Evolutionary conservation across 2,329 filamentous ascomycete species (phyloP), one percentile per base, ranked within the genome.

Genomic region (Penicillium sp.): DNA sequence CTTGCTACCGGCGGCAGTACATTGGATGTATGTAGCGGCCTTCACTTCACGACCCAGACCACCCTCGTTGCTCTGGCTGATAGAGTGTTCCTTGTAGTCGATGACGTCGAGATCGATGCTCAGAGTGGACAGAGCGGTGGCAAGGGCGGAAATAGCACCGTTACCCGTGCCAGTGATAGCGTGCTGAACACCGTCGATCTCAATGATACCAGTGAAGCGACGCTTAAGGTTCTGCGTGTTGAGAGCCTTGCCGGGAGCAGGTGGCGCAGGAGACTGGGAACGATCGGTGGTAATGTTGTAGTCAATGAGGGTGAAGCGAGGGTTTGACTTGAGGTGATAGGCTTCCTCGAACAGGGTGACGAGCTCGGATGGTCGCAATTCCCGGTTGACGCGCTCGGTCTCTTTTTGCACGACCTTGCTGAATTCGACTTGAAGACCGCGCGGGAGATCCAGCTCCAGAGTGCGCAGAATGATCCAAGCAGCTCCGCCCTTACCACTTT

Each of bases 41-140:
- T 96, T 96, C 67, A 94, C 92, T 63, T 92, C 87, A 59, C 87
- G 86, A 63, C 91, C 92, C 55, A 84, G 83, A 66, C 92, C 92
- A 68, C 52, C 52, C n/a, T 35, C 37, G 4, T 54, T 54, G 52
- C 52, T 54, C 38, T 54, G 52, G 52, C 52, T 54, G 26, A 98
- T 93, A 30, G 93, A 90, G 79, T 98, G 94, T 78, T 98, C 95
- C 82, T 96, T 97, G 83, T 98, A 98, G 76, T 97, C 92, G 49
- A 89, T 86, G 55, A 98, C 92, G 73, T 98, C 94, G 26, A 98
- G 82, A 72, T 96, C 89, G 65, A 98, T 89, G 60, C 92, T 91
- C 37, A 98, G 80, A 16, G 83, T 83, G 69, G 87, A 86, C 46
- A 99, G 84, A 16, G 93, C 94, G 70, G 92, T 89, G 1, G 92